Conservation (phyloP, 106 monocot genomes). For the Platanthera guangdongensis region DNA sequence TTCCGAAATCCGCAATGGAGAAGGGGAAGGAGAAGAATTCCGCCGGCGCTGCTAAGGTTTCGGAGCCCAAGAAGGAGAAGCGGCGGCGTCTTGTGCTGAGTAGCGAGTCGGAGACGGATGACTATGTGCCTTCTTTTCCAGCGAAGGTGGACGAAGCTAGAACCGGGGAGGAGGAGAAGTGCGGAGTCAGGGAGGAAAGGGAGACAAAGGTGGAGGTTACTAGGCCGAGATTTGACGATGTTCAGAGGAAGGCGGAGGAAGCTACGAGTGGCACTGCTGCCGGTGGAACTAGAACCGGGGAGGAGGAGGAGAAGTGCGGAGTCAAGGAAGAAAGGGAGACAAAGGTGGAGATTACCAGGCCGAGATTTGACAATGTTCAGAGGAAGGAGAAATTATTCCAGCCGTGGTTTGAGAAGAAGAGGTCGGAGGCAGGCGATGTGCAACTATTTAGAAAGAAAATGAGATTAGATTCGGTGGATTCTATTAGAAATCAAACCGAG, state of each 20-base stretch:
- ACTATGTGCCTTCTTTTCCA: background rate
- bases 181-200: background rate
- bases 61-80: background rate
- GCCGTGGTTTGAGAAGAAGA: background rate
- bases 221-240: background rate
- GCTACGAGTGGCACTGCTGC: no score
- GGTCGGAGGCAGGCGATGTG: background rate
- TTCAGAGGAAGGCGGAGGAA: background rate
- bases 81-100: conserved; percentile 8
- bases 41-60: background rate
- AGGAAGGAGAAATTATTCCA: background rate
- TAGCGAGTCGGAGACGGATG: conserved; percentile 6
- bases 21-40: background rate
- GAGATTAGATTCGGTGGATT: background rate
- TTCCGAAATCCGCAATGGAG: background rate
- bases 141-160: background rate
- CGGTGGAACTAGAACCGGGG: no score
- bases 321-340: background rate
- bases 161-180: background rate
- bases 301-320: background rate
- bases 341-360: background rate
- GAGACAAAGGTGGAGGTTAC: background rate
- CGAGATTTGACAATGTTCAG: background rate
- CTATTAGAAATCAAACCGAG: background rate
- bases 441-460: background rate